Conservation (phyloP, 257 asterid species). For the Vinca minor region DNA sequence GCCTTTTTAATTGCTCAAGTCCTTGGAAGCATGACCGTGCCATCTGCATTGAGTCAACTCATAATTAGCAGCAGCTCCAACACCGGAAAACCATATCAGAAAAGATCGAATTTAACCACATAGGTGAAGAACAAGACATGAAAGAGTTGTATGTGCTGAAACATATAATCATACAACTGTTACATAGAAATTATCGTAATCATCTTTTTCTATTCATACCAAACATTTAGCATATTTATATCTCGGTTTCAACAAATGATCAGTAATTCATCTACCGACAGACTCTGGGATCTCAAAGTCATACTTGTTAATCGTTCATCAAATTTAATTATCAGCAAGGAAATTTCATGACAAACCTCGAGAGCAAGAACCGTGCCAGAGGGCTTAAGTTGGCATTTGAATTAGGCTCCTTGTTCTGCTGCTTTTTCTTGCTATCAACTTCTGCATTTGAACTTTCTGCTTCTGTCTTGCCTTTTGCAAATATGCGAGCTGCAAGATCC, state of each 20-base stretch:
- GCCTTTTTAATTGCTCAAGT: constrained; percentile 47
- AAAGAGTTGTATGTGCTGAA: no score
- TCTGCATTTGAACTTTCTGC: constrained; percentile 41
- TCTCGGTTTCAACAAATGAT: not conserved
- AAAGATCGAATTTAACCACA: no score
- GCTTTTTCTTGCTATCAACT: constrained; percentile 61
- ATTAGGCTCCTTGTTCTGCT: constrained; percentile 58
- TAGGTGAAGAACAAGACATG: no score
- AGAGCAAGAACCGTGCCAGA: constrained; percentile 92
- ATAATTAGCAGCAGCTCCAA: constrained; percentile 17
- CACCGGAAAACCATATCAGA: no score
- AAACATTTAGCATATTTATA: not conserved
- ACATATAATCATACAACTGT: no score
- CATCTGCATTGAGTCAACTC: constrained; percentile 49
- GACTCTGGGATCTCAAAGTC: not conserved
- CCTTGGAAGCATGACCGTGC: constrained; percentile 83
- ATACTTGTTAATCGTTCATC: not conserved
- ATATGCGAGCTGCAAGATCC: constrained; percentile 63
- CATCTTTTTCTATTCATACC: no score
- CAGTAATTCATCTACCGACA: not conserved
- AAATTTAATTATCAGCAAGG: no score
- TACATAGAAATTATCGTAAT: no score
- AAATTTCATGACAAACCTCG: constrained; percentile 53
- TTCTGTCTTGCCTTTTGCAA: constrained; percentile 54
- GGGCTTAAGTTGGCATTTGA: constrained; percentile 88